Percentiles rank a stretch among this genome's conserved stretches.
Evolutionary conservation across 225 moss, liverwort and hornwort genomes (phyloP).

Genomic region (Ulota crispa): DNA sequence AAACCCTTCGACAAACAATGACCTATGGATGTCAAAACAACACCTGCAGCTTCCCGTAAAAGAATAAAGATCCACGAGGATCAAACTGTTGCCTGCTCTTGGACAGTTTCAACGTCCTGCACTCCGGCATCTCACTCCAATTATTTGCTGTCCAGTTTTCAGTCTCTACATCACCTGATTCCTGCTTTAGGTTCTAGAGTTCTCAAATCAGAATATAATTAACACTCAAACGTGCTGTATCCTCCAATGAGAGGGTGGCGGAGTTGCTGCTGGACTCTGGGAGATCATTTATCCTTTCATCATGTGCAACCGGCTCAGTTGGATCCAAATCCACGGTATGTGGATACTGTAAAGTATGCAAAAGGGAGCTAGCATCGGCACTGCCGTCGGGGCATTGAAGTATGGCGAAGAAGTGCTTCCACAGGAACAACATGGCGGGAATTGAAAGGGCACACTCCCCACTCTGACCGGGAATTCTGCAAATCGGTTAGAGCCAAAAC

Average conservation of each 20-base stretch:
- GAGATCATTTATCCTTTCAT: not conserved
- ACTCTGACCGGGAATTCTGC: conserved; percentile 18
- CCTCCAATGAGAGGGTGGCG: conserved; percentile 39
- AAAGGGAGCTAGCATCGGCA: conserved; percentile 28
- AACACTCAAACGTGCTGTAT: conserved; percentile 22
- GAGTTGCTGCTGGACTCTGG: conserved; percentile 15
- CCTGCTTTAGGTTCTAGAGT: conserved; percentile 10
- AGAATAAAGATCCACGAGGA: conserved; percentile 65
- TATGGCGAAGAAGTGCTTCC: conserved; percentile 47
- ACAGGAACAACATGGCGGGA: conserved; percentile 39
- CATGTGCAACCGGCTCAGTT: not conserved
- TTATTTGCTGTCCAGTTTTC: not conserved
- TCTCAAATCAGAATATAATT: not conserved
- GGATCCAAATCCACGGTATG: conserved; percentile 22
- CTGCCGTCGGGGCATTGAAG: conserved; percentile 38
- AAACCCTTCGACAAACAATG: conserved; percentile 15
- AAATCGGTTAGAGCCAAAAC: conserved; percentile 33
- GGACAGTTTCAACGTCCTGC: conserved; percentile 19
- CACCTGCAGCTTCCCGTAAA: conserved; percentile 77
- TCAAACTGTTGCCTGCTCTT: conserved; percentile 47
- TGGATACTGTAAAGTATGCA: conserved; percentile 40
- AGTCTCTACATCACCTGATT: not conserved
- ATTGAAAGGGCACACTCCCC: conserved; percentile 37
- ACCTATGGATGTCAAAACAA: conserved; percentile 45
- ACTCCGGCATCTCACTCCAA: conserved; percentile 10